Conservation (phyloP, 2,329 filamentous ascomycete genomes). For the Rhynchosporium agropyri region DNA sequence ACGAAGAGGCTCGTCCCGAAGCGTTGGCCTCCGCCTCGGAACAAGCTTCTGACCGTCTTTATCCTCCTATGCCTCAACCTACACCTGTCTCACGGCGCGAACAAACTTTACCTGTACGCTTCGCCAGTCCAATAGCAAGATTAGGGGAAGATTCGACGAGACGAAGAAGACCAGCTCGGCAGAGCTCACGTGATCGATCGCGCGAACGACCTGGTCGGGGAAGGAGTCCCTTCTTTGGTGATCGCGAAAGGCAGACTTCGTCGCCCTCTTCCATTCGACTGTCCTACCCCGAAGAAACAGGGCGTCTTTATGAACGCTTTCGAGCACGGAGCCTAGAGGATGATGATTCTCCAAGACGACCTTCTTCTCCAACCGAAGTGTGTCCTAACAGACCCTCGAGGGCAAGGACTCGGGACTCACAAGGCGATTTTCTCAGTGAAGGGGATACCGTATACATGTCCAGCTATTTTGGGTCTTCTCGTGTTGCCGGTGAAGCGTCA, state of each 20-base stretch:
- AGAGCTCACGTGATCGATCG: conserved; percentile 2
- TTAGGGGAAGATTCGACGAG: not conserved
- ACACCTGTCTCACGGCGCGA: not conserved
- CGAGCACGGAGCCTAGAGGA: not conserved
- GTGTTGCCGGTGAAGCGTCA: not conserved
- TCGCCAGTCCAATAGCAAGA: conserved; percentile 14
- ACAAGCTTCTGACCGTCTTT: not conserved
- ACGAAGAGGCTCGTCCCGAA: conserved; percentile 9
- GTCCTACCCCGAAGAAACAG: not conserved
- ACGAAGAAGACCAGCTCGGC: not conserved
- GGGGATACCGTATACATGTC: not conserved
- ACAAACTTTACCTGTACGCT: conserved; percentile 11
- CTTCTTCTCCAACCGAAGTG: not conserved
- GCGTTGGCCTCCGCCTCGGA: not conserved
- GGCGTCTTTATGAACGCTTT: not conserved
- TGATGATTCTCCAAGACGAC: not conserved
- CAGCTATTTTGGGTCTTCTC: not conserved
- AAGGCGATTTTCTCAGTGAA: not conserved
- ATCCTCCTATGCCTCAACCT: not conserved
- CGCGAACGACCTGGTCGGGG: not conserved
- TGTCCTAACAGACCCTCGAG: not conserved
- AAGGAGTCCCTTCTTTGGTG: not conserved
- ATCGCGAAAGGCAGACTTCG: not conserved
- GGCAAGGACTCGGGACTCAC: not conserved
- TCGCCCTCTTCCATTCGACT: not conserved